These are phyloP conservation scores for Kwoniella mangroviensis DNA, from an alignment of 768 basidiomycete species.

Conservation along the genomic window DNA sequence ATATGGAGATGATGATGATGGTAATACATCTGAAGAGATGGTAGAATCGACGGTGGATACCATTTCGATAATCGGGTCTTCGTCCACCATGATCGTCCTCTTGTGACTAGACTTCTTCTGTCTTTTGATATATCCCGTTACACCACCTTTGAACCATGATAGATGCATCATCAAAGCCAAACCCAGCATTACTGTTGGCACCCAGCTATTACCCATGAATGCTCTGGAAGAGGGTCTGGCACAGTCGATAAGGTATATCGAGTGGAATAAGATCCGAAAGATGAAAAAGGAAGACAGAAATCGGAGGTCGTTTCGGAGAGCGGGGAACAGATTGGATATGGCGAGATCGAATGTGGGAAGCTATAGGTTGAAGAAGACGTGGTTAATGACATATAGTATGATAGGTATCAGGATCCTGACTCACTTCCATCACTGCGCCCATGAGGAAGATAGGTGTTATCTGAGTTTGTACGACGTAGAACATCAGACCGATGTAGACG, in stretches of 20 bases:
- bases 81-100: neutral
- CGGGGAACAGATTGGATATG: constrained; percentile 61
- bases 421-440: constrained; percentile 62
- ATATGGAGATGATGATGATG: constrained; percentile 27
- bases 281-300: constrained; percentile 65
- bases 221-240: constrained; percentile 42
- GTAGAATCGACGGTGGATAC: neutral
- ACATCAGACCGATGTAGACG: constrained; percentile 61
- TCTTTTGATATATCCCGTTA: constrained; percentile 62
- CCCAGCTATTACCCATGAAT: constrained; percentile 54
- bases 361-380: constrained; percentile 12
- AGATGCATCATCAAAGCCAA: constrained; percentile 64
- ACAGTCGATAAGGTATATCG: constrained; percentile 55
- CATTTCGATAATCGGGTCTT: neutral
- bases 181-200: constrained; percentile 60
- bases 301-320: constrained; percentile 62
- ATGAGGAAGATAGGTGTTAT: constrained; percentile 62
- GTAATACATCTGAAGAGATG: neutral
- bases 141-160: constrained; percentile 64
- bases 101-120: constrained; percentile 6
- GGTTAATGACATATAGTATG: no score
- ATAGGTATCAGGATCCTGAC: constrained; percentile 15
- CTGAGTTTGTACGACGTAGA: constrained; percentile 57
- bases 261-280: constrained; percentile 64
- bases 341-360: constrained; percentile 66